Conservation (phyloP, 805 yeast species). For the Komagataella mondaviorum region DNA sequence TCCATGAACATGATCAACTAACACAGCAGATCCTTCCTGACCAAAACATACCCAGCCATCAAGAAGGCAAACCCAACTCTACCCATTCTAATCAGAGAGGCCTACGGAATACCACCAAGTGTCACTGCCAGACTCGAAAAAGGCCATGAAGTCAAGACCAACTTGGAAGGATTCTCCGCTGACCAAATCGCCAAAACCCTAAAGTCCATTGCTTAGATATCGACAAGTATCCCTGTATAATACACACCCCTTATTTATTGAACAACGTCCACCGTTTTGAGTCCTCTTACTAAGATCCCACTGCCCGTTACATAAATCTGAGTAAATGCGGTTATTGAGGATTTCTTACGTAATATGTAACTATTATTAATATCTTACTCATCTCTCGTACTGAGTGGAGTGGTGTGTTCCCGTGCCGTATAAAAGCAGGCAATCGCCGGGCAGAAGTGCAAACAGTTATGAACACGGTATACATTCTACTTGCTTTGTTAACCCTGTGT, state of each 20-base stretch:
- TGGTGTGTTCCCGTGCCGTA: background rate
- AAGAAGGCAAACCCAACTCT: constrained; percentile 48
- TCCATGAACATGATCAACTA: background rate
- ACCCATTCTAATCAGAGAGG: constrained; percentile 72
- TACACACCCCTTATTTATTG: background rate
- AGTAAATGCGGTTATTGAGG: too few species aligned
- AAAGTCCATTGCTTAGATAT: background rate
- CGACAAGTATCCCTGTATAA: background rate
- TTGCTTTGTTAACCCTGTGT: background rate
- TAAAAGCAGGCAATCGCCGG: background rate
- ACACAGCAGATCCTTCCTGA: constrained; percentile 36
- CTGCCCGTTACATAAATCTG: background rate
- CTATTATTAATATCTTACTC: background rate
- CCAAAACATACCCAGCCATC: constrained; percentile 51
- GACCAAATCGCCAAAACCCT: constrained; percentile 26
- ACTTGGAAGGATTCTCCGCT: constrained; percentile 32
- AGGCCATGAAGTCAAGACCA: constrained; percentile 35
- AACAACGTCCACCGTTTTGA: background rate
- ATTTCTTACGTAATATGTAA: background rate
- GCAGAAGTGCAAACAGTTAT: background rate
- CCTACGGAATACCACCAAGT: constrained; percentile 58
- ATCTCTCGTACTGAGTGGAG: background rate
- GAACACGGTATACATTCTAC: background rate
- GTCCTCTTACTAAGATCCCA: background rate
- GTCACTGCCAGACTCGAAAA: constrained; percentile 61